Percentiles rank a stretch among this genome's conserved stretches.
phyloP scores from a whole-genome alignment of 768 basidiomycete species.

The Lactarius tabidus region DNA sequence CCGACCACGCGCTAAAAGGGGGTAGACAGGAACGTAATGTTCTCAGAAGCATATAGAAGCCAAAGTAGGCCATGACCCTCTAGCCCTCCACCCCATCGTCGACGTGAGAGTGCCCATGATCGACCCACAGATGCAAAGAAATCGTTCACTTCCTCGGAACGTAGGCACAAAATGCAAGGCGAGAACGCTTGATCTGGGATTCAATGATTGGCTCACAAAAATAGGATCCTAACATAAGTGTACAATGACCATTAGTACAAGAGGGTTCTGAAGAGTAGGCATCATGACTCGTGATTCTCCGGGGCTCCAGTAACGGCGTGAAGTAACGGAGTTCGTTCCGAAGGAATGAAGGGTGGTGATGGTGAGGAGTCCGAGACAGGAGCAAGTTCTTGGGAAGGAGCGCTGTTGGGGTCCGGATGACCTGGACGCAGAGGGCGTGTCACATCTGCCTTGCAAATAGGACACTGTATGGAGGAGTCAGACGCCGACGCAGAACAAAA shows the following conservation, averaged over 20 bases:
- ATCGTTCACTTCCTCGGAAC: not conserved
- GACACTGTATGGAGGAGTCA: conserved; percentile 53
- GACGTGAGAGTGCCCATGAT: not conserved
- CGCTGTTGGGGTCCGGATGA: conserved; percentile 15
- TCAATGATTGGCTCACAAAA: conserved; percentile 18
- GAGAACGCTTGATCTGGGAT: conserved; percentile 15
- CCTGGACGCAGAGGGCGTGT: conserved; percentile 51
- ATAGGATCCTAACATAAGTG: conserved; percentile 20
- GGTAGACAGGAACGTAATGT: conserved; percentile 1
- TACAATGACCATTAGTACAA: conserved; percentile 22
- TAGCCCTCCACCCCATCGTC: not conserved
- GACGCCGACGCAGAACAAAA: conserved; percentile 8
- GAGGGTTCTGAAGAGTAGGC: conserved; percentile 9
- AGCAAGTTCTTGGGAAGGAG: not conserved
- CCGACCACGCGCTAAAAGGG: not conserved
- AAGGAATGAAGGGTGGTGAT: conserved; percentile 15
- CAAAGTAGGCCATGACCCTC: not conserved
- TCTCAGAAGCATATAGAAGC: conserved; percentile 5
- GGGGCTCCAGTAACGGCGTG: conserved; percentile 1
- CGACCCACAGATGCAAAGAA: not conserved
- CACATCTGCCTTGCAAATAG: conserved; percentile 89
- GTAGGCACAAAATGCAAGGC: not conserved
- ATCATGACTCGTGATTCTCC: conserved; percentile 18
- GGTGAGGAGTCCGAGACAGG: conserved; percentile 1
- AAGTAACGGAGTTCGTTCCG: conserved; percentile 21